Evolutionary conservation across 306 rosid genomes (phyloP).

Genomic region (Fagus crenata): DNA sequence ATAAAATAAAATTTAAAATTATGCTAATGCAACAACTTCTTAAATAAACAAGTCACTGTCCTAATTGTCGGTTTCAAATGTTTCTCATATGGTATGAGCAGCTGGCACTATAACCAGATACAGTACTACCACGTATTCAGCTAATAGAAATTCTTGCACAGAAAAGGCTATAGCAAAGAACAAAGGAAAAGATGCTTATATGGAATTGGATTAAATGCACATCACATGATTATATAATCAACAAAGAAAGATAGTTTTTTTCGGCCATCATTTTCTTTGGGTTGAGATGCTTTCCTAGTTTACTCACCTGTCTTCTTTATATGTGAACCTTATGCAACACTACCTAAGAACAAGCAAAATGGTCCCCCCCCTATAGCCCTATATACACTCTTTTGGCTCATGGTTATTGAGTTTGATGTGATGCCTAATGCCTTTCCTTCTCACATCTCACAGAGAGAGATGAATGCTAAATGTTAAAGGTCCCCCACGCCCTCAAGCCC

Average conservation of each 20-base stretch:
- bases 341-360: constrained; percentile 52
- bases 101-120: constrained; percentile 53
- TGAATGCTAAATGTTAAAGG: constrained; percentile 34
- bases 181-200: constrained; percentile 28
- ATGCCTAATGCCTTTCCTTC: neutral
- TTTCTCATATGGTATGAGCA: constrained; percentile 54
- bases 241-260: constrained; percentile 26
- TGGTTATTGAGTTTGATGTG: constrained; percentile 4
- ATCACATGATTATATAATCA: neutral
- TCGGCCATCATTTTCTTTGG: constrained; percentile 23
- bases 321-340: constrained; percentile 37
- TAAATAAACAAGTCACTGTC: constrained; percentile 48
- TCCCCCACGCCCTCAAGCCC: constrained; percentile 55
- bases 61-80: constrained; percentile 44
- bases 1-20: constrained; percentile 26
- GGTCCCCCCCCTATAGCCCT: constrained; percentile 56
- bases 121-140: constrained; percentile 37
- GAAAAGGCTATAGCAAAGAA: constrained; percentile 29
- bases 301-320: constrained; percentile 22
- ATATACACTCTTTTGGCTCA: constrained; percentile 32
- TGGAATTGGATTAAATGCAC: constrained; percentile 22
- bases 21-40: constrained; percentile 32
- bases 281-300: constrained; percentile 40
- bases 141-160: constrained; percentile 49
- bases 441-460: constrained; percentile 20